Conservation (phyloP, 352 stramenopile genomes). For the Pythium guiyangense region DNA sequence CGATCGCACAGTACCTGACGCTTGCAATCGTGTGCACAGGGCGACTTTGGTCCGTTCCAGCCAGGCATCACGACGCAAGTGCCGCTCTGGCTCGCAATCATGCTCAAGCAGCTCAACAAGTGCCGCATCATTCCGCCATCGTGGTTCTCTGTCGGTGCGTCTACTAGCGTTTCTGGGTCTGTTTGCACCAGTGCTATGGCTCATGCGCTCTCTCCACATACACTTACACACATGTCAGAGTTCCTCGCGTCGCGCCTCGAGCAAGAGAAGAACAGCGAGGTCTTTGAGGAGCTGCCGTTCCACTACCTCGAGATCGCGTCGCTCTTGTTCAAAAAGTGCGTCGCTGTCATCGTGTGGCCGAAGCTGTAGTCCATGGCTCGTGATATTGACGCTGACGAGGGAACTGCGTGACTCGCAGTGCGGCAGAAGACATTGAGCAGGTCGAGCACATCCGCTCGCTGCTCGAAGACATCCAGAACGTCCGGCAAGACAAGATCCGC, state of each 20-base stretch:
- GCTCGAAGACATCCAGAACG: constrained; percentile 85
- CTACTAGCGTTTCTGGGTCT: neutral
- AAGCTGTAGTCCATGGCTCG: neutral
- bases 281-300: constrained; percentile 80
- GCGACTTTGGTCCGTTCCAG: constrained; percentile 87
- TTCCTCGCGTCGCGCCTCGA: constrained; percentile 54
- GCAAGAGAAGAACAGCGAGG: constrained; percentile 65
- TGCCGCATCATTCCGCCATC: constrained; percentile 75
- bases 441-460: constrained; percentile 77
- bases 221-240: constrained; percentile 27
- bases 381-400: too few relatives aligned
- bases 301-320: constrained; percentile 87
- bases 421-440: constrained; percentile 78
- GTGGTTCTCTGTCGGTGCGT: constrained; percentile 76
- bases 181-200: neutral
- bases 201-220: neutral
- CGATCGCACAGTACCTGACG: too few relatives aligned
- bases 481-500: constrained; percentile 88
- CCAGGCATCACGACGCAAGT: constrained; percentile 79
- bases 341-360: constrained; percentile 2
- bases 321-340: constrained; percentile 80
- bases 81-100: constrained; percentile 86
- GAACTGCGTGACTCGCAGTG: constrained; percentile 27
- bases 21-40: constrained; percentile 19
- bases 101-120: constrained; percentile 88